phyloP scores from a whole-genome alignment of 176 grass and related monocot genomes.

The Lolium rigidum region DNA sequence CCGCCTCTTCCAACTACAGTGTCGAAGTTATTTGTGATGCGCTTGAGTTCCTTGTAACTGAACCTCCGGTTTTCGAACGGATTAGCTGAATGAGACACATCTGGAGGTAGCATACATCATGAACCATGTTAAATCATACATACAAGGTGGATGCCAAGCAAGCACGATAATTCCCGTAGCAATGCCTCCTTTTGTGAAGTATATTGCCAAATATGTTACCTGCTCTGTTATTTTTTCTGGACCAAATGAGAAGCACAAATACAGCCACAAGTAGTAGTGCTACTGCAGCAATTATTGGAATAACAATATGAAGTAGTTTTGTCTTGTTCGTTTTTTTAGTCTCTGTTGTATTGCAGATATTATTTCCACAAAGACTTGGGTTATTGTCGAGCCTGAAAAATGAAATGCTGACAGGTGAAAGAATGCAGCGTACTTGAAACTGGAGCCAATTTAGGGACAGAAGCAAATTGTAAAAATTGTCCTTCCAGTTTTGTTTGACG shows the following conservation, averaged over 20 bases:
- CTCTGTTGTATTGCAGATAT: neutral
- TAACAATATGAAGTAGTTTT: constrained; percentile 20
- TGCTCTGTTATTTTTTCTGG: constrained; percentile 14
- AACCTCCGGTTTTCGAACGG: constrained; percentile 33
- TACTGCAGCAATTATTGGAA: constrained; percentile 9
- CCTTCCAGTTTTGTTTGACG: neutral
- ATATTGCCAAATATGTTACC: neutral
- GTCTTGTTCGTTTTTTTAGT: constrained; percentile 33
- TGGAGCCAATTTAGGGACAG: neutral
- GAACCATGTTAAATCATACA: neutral
- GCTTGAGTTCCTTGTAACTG: constrained; percentile 47
- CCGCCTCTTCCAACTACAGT: constrained; percentile 41
- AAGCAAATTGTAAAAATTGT: neutral
- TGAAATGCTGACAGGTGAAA: neutral
- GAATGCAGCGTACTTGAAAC: neutral
- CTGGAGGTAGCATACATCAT: neutral
- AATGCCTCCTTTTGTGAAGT: neutral
- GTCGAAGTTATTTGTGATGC: constrained; percentile 47
- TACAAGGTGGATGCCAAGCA: neutral
- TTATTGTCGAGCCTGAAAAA: constrained; percentile 41
- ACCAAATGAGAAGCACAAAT: constrained; percentile 3
- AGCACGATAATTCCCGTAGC: neutral
- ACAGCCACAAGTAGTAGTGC: constrained; percentile 6
- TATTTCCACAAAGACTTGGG: constrained; percentile 34
- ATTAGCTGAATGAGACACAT: neutral